These are phyloP conservation scores for Penicillium sp. DNA, from an alignment of 2,329 filamentous ascomycete genomes.

Conservation along the genomic window DNA sequence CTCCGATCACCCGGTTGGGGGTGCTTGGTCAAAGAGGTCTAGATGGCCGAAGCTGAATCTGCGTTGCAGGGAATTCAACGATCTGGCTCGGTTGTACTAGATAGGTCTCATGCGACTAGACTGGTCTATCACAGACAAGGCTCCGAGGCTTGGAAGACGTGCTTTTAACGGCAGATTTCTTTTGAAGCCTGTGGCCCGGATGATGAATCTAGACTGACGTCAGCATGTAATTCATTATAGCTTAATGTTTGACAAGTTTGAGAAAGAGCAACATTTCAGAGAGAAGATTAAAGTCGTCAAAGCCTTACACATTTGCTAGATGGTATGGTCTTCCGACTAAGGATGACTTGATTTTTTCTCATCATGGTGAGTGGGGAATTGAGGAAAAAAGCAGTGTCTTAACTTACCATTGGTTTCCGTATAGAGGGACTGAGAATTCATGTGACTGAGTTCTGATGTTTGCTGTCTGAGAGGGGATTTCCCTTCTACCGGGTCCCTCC, in stretches of 20 bases:
- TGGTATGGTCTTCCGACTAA: constrained; percentile 74
- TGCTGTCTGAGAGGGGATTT: neutral
- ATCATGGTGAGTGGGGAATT: constrained; percentile 62
- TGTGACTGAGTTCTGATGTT: neutral
- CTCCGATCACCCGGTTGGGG: neutral
- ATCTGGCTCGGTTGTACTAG: neutral
- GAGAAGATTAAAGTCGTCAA: constrained; percentile 53
- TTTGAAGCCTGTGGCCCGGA: neutral
- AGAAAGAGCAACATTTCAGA: constrained; percentile 39
- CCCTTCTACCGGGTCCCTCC: neutral
- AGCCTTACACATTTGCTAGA: constrained; percentile 43
- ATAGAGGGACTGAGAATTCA: neutral
- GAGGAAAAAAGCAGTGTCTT: neutral
- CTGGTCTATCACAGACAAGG: too few relatives aligned
- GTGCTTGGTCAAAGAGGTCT: neutral
- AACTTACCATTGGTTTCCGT: neutral
- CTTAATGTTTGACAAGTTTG: neutral
- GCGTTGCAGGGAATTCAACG: neutral
- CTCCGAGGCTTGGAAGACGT: too few relatives aligned
- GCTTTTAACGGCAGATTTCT: neutral
- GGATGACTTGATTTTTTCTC: constrained; percentile 92
- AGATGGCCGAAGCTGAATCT: neutral
- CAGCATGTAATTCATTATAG: neutral
- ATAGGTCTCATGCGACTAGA: neutral
- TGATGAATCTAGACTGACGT: neutral